A percentile compares a stretch with the other conserved stretches of the same genome.
phyloP scores from a whole-genome alignment of 805 yeast genomes.

The Saccharomycopsis schoenii region DNA sequence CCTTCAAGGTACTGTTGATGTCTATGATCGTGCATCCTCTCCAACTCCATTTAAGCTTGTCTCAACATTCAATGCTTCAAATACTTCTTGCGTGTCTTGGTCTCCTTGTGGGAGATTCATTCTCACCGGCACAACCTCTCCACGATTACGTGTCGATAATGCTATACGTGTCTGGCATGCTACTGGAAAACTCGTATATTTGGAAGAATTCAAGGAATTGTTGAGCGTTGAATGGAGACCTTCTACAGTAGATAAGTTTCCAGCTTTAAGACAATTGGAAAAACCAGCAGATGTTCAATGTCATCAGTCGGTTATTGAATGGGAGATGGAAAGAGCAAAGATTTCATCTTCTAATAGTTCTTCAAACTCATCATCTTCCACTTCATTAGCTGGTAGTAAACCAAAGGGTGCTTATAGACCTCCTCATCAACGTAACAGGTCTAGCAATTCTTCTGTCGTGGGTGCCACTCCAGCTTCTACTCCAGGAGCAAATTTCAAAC shows the following conservation, averaged over 20 bases:
- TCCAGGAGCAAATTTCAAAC: constrained; percentile 23
- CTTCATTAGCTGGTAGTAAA: constrained; percentile 22
- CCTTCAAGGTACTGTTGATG: constrained; percentile 92
- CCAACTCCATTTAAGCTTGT: constrained; percentile 65
- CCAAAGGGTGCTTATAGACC: constrained; percentile 91
- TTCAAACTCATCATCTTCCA: background rate
- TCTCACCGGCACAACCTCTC: constrained; percentile 93
- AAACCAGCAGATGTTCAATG: constrained; percentile 50
- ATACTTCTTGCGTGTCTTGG: constrained; percentile 97
- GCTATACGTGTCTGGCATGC: constrained; percentile 92
- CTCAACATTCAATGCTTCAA: constrained; percentile 78
- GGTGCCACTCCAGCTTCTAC: constrained; percentile 34
- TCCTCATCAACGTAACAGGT: constrained; percentile 71
- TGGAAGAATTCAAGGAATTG: constrained; percentile 74
- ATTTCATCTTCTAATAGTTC: background rate
- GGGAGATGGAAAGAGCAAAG: constrained; percentile 30
- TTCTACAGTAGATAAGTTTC: constrained; percentile 26
- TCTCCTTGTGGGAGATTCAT: constrained; percentile 92
- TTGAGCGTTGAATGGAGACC: constrained; percentile 81
- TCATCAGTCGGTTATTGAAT: constrained; percentile 61
- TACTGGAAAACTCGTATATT: constrained; percentile 69
- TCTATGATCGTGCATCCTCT: constrained; percentile 66
- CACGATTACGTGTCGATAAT: constrained; percentile 93
- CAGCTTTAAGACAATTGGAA: constrained; percentile 29
- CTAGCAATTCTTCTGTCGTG: constrained; percentile 24